Evolutionary conservation across 2,329 filamentous ascomycete genomes (phyloP).

Genomic region (Alternaria hordeiaustralica): DNA sequence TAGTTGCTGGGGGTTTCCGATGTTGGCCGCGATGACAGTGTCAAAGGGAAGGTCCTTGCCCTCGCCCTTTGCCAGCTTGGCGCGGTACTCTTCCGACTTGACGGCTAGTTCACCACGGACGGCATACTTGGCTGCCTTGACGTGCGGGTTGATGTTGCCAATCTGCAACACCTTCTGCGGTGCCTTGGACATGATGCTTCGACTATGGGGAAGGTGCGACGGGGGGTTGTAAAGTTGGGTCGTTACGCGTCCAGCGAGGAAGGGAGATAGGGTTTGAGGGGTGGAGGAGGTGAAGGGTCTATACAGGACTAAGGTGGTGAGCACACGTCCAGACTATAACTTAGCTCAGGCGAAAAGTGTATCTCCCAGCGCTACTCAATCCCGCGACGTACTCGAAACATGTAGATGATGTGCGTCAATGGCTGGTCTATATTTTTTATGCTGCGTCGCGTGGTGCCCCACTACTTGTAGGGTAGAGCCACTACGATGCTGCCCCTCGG

Average conservation of each 20-base stretch:
- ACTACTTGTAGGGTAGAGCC: constrained; percentile 20
- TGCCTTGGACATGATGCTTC: constrained; percentile 54
- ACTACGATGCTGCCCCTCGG: constrained; percentile 15
- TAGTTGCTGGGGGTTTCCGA: constrained; percentile 97
- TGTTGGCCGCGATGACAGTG: constrained; percentile 94
- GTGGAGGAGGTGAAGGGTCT: constrained; percentile 9
- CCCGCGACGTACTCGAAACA: constrained; percentile 19
- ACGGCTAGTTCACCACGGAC: constrained; percentile 95
- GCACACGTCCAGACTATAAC: constrained; percentile 17
- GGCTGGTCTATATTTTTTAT: constrained; percentile 35
- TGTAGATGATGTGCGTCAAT: constrained; percentile 17
- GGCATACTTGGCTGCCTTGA: constrained; percentile 90
- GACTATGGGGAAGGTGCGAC: constrained; percentile 3
- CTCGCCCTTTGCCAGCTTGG: constrained; percentile 67
- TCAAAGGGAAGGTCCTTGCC: constrained; percentile 79
- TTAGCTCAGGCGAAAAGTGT: constrained; percentile 12
- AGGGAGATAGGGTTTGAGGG: constrained; percentile 1
- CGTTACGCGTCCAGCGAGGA: not conserved
- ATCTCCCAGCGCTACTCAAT: constrained; percentile 12
- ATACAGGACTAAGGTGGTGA: constrained; percentile 21
- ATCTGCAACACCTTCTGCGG: constrained; percentile 64
- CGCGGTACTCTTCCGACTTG: constrained; percentile 89
- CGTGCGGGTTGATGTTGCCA: constrained; percentile 90
- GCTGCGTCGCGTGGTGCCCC: constrained; percentile 35
- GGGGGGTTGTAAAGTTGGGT: not conserved